Base-by-base conservation (phyloP, 2,329 filamentous ascomycete species). In the Talaromyces sp. region DNA sequence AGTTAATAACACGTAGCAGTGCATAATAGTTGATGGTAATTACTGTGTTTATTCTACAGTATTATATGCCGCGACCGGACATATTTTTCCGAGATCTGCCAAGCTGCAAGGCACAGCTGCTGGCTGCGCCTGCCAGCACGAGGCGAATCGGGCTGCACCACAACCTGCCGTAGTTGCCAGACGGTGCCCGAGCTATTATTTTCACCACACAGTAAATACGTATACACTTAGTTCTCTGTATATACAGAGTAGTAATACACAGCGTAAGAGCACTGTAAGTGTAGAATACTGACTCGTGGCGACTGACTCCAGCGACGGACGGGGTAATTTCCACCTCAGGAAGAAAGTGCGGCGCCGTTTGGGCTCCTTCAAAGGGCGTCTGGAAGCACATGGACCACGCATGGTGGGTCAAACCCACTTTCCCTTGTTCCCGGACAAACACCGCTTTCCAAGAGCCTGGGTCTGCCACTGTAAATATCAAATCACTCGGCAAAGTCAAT, bases 361-460 rank as follows among this genome's bases (percentile, higher is more conserved):
- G 8, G 50, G 17, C 14, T 26, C 24, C 43, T 58, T 58, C 56
- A 4, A 55, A 27, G 27, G 43, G 60, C 56, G 56, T 59, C 60
- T 62, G 60, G 59, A 59, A 62, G 56, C 56, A 29, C 53, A 56
- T 62, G 52, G 60, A 59, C 60, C 56, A 49, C 54, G 59, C 55
- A 6, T 1, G 32, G 35, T 38, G 35, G 35, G 35, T 14, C n/a
- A 2, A 26, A 13, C 49, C 49, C 49, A 52, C 49, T 13, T 52
- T 52, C 14, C 24, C 26, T 27, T 27, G 24, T 24, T 51, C 11
- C 24, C 24, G 27, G 49, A 13, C 13, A 26, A 29, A 52, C 26
- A 29, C 24, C 24, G 49, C 17, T 31, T 9, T 9, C 49, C 49
- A 13, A 9, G 19, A 26, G 11, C 5, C 26, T 52, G 49, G 49